These are phyloP conservation scores for Penicillium goetzii DNA, from an alignment of 495 filamentous ascomycete species.

Conservation along the genomic window DNA sequence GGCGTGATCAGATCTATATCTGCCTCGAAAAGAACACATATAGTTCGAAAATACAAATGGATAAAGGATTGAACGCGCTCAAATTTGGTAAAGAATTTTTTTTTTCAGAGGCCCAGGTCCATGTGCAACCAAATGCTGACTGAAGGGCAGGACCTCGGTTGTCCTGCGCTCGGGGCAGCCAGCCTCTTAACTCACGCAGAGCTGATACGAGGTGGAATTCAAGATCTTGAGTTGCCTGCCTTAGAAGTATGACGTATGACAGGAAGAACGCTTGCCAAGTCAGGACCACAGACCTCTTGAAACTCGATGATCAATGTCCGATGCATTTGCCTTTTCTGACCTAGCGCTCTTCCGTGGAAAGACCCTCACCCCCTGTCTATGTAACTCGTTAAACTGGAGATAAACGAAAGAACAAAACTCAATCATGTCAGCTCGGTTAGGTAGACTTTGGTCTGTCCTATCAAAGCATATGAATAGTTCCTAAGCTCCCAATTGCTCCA, in stretches of 20 bases:
- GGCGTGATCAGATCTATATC: conserved; percentile 1
- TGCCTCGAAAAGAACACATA: neutral
- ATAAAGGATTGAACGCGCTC: neutral
- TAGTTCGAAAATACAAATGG: neutral
- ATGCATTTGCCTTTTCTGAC: neutral
- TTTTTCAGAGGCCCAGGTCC: neutral
- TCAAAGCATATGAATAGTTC: neutral
- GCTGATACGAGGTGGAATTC: neutral
- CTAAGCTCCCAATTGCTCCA: neutral
- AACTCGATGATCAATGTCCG: neutral
- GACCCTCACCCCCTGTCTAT: neutral
- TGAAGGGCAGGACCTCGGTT: neutral
- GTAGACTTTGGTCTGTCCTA: neutral
- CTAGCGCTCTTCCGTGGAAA: neutral
- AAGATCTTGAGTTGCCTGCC: no score
- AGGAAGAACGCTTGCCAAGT: neutral
- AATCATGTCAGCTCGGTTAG: neutral
- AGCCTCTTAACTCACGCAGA: neutral
- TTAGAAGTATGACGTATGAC: neutral
- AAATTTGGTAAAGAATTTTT: no score
- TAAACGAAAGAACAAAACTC: neutral
- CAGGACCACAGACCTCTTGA: neutral
- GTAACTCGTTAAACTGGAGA: neutral
- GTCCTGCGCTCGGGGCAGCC: neutral
- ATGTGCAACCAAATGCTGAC: neutral